Evolutionary conservation across 495 filamentous ascomycete species (phyloP).

Genomic region (Coniosporium apollinis): DNA sequence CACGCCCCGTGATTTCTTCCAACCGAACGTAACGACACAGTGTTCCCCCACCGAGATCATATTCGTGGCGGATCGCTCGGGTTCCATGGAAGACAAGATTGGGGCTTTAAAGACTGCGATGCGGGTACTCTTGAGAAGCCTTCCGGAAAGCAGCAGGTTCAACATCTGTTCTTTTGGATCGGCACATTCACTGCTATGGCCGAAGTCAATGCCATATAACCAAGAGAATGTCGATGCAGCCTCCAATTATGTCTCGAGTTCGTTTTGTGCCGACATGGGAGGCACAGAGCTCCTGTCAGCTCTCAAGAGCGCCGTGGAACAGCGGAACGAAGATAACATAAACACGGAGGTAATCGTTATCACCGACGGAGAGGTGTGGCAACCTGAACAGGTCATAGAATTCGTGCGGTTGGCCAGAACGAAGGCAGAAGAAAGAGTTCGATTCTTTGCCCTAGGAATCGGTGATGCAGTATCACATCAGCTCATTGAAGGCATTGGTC

Average conservation of each 20-base stretch:
- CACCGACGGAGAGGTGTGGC: slow-evolving; percentile 18
- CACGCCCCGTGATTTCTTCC: background rate
- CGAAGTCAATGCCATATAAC: slow-evolving; percentile 36
- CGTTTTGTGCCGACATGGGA: slow-evolving; percentile 6
- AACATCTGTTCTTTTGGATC: slow-evolving; percentile 60
- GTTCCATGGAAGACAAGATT: slow-evolving; percentile 29
- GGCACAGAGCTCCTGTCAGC: slow-evolving; percentile 8
- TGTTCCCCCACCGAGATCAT: slow-evolving; percentile 15
- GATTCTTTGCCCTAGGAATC: slow-evolving; percentile 18
- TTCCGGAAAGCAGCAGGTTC: slow-evolving; percentile 50
- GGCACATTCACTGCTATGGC: slow-evolving; percentile 38
- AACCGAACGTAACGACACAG: background rate
- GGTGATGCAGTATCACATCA: slow-evolving; percentile 15
- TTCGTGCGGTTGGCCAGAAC: slow-evolving; percentile 4
- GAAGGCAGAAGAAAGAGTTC: background rate
- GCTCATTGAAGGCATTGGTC: slow-evolving; percentile 16
- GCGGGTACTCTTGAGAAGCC: slow-evolving; percentile 48
- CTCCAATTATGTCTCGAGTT: slow-evolving; percentile 24
- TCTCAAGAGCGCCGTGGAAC: slow-evolving; percentile 3
- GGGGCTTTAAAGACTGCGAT: slow-evolving; percentile 38
- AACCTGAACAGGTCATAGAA: slow-evolving; percentile 2
- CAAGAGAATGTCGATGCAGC: slow-evolving; percentile 34
- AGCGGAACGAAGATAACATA: background rate
- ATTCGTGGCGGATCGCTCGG: slow-evolving; percentile 16
- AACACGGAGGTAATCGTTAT: slow-evolving; percentile 11